phyloP scores from a whole-genome alignment of 352 stramenopile species.

The Phytophthora ramorum region DNA sequence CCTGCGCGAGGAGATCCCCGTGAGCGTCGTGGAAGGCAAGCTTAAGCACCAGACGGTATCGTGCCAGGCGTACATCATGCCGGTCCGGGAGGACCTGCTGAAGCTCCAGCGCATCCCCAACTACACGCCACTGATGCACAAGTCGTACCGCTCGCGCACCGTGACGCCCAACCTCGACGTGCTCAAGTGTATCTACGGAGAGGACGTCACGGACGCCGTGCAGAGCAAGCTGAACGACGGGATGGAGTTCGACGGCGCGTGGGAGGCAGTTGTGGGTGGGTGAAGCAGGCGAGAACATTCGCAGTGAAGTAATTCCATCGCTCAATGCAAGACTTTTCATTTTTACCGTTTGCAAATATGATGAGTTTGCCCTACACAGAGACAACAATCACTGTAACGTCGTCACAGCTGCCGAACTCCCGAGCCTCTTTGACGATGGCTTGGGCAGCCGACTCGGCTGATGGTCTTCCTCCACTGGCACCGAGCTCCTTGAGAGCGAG shows the following conservation, averaged over 20 bases:
- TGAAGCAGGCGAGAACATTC: not conserved
- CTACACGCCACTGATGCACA: conserved; percentile 65
- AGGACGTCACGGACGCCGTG: conserved; percentile 40
- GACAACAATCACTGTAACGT: conserved; percentile 69
- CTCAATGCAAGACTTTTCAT: conserved; percentile 13
- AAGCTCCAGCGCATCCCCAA: conserved; percentile 51
- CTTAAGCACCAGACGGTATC: conserved; percentile 46
- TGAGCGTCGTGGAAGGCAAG: conserved; percentile 56
- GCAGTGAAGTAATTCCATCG: conserved; percentile 4
- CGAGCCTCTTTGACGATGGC: conserved; percentile 60
- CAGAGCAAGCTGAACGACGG: conserved; percentile 52
- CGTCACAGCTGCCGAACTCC: conserved; percentile 64
- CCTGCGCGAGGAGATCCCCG: conserved; percentile 62
- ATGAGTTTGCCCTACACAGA: conserved; percentile 38
- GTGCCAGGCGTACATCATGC: conserved; percentile 69
- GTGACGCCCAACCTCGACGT: conserved; percentile 53
- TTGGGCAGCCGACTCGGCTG: conserved; percentile 53
- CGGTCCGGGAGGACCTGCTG: conserved; percentile 55
- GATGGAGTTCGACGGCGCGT: conserved; percentile 51
- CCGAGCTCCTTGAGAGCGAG: conserved; percentile 49
- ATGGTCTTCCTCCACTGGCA: conserved; percentile 21
- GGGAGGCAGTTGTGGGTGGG: conserved; percentile 43
- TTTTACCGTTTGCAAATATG: not conserved
- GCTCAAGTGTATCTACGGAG: conserved; percentile 67
- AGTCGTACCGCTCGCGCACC: conserved; percentile 49